A percentile compares a stretch with the other conserved stretches of the same genome.
These are phyloP conservation scores for Komagataea norvegica DNA, from an alignment of 1,139 yeast genomes.

Conservation along the genomic window DNA sequence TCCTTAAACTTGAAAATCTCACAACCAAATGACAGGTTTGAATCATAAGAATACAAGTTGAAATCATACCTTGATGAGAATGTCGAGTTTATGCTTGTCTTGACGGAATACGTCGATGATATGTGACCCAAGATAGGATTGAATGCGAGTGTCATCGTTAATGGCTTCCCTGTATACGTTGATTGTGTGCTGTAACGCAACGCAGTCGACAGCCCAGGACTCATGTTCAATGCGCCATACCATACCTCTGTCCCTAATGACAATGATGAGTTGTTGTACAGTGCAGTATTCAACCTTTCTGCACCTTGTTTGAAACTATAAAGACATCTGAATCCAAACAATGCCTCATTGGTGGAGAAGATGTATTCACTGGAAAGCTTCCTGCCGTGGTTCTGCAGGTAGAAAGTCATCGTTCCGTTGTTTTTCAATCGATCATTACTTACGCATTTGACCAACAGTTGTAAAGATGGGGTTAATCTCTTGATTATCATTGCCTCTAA, in stretches of 20 bases:
- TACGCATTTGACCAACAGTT: constrained; percentile 68
- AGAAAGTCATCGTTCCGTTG: constrained; percentile 59
- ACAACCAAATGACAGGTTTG: constrained; percentile 81
- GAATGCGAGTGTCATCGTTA: constrained; percentile 80
- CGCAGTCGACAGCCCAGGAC: constrained; percentile 83
- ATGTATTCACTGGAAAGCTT: constrained; percentile 69
- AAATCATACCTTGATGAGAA: constrained; percentile 86
- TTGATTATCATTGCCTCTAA: constrained; percentile 85
- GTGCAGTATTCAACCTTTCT: constrained; percentile 32
- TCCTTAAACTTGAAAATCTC: constrained; percentile 58
- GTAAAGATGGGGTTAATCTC: constrained; percentile 55
- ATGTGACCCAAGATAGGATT: constrained; percentile 91
- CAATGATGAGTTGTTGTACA: constrained; percentile 40
- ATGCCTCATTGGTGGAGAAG: constrained; percentile 83
- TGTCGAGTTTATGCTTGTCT: constrained; percentile 71
- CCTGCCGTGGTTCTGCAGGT: constrained; percentile 65
- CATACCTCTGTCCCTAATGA: constrained; percentile 85
- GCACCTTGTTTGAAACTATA: constrained; percentile 57
- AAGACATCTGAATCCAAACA: constrained; percentile 77
- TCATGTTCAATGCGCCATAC: constrained; percentile 80
- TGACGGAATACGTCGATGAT: constrained; percentile 83
- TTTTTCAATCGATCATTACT: constrained; percentile 61
- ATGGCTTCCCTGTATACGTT: constrained; percentile 81
- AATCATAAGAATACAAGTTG: constrained; percentile 84
- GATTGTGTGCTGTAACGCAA: constrained; percentile 82